Evolutionary conservation across 495 filamentous ascomycete genomes (phyloP).

Genomic region (Geopyxis carbonaria): DNA sequence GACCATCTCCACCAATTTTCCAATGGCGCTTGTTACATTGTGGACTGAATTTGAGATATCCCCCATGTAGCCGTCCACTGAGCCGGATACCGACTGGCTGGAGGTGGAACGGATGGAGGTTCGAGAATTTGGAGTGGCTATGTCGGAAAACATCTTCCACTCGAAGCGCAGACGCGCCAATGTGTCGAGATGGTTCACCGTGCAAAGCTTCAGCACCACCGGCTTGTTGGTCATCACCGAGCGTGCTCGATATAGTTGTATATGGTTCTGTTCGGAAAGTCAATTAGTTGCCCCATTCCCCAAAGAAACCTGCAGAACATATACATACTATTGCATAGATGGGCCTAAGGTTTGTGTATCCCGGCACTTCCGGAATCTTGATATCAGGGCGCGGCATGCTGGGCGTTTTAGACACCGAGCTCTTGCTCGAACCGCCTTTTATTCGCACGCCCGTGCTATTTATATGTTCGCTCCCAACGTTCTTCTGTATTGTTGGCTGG

Average conservation of each 20-base stretch:
- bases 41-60: neutral
- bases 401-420: slow-evolving; percentile 3
- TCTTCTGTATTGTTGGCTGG: too few relatives aligned
- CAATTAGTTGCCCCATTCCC: slow-evolving; percentile 3
- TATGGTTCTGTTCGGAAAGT: slow-evolving; percentile 17
- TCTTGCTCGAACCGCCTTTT: slow-evolving; percentile 9
- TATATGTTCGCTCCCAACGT: slow-evolving; percentile 20
- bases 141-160: slow-evolving; percentile 23
- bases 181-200: slow-evolving; percentile 24
- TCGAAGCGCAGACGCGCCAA: slow-evolving; percentile 24
- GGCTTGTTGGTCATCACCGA: slow-evolving; percentile 17
- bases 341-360: slow-evolving; percentile 19
- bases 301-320: slow-evolving; percentile 2
- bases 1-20: slow-evolving; percentile 10
- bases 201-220: slow-evolving; percentile 23
- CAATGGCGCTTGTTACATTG: neutral
- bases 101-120: slow-evolving; percentile 3
- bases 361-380: slow-evolving; percentile 15
- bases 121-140: neutral
- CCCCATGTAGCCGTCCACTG: neutral
- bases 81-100: neutral
- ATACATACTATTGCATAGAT: slow-evolving; percentile 25
- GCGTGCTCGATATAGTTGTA: slow-evolving; percentile 23
- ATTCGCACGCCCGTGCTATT: slow-evolving; percentile 7
- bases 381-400: slow-evolving; percentile 6